Base-by-base conservation (phyloP, 2,329 filamentous ascomycete species). In the Pyrenochaeta sp. region DNA sequence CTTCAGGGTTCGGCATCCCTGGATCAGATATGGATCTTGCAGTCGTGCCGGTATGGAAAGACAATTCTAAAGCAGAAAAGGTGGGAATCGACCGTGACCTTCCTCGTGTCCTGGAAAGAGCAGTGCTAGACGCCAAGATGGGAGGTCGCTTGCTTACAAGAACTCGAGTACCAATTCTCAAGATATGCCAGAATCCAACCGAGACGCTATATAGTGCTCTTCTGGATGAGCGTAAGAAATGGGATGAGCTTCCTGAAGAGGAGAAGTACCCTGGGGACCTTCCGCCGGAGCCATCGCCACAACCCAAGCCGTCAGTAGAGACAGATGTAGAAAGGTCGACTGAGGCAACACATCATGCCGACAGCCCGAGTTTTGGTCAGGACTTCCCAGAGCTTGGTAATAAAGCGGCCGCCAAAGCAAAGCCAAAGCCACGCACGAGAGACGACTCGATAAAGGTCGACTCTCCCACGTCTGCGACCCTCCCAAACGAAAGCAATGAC, bases 21-120 rank as follows among this genome's bases (percentile, higher is more conserved):
- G 86, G 87, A n/a, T 94, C 92, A 1, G 92, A 97, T 67, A 92
- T 97, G 89, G 93, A 97, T 74, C 83, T 97, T 27, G 90, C 89
- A 7, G 83, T 96, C 30, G 79, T 95, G 4, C 89, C 90, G 1
- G 85, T 85, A 3, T 76, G 82, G 70, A 67, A 61, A 41, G 60
- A 70, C 39, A 37, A 56, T 27, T 40, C 57, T 9, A 58, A 53
- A 31, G 44, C 50, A 49, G 49, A 63, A 12, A 63, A 69, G 10
- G 67, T 70, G 45, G 62, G 71, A 43, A 88, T 89, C 1, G 69
- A 75, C 17, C 77, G 82, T 39, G 79, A 83, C 1, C 87, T 95
- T 49, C 91, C 91, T 1, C 84, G 90, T 20, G 69, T 93, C 6
- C 75, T 97, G 2, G 91, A 96, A 69, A 90, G 88, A 71, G 85